phyloP scores from a whole-genome alignment of 495 filamentous ascomycete species.

The Neurospora africana region DNA sequence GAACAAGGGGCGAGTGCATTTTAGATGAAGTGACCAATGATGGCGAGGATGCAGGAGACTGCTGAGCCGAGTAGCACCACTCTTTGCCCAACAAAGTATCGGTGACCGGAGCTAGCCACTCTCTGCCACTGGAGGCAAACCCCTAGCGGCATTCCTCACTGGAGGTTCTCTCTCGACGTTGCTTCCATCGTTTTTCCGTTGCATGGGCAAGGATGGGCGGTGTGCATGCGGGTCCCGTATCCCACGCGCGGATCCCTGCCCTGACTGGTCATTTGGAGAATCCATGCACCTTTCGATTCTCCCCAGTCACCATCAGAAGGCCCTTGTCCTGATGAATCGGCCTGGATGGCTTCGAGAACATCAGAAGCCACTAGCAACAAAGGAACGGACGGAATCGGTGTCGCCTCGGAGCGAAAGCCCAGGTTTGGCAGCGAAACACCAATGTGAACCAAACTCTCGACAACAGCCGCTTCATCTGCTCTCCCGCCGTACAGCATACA shows the following conservation, averaged over 20 bases:
- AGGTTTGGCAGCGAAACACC: neutral
- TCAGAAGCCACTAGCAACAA: neutral
- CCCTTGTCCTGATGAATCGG: constrained; percentile 1
- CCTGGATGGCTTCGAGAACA: neutral
- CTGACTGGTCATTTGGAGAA: constrained; percentile 16
- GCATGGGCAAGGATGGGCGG: constrained; percentile 22
- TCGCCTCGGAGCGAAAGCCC: neutral
- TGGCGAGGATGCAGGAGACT: constrained; percentile 3
- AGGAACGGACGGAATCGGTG: neutral
- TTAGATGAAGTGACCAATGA: constrained; percentile 42
- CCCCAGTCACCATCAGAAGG: constrained; percentile 1
- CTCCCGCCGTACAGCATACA: neutral
- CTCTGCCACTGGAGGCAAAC: constrained; percentile 16
- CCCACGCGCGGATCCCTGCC: constrained; percentile 5
- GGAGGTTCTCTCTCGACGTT: neutral
- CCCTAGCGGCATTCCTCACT: neutral
- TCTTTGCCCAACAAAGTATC: constrained; percentile 34
- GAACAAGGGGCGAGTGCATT: constrained; percentile 28
- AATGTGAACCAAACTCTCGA: neutral
- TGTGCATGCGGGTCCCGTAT: constrained; percentile 13
- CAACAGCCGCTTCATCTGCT: neutral
- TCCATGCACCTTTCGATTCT: constrained; percentile 12
- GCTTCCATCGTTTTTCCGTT: constrained; percentile 7
- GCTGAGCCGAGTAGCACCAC: constrained; percentile 21
- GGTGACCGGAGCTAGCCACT: constrained; percentile 34